Base-by-base conservation (phyloP, 148 eudicot genomes). In the Drosera capensis region DNA sequence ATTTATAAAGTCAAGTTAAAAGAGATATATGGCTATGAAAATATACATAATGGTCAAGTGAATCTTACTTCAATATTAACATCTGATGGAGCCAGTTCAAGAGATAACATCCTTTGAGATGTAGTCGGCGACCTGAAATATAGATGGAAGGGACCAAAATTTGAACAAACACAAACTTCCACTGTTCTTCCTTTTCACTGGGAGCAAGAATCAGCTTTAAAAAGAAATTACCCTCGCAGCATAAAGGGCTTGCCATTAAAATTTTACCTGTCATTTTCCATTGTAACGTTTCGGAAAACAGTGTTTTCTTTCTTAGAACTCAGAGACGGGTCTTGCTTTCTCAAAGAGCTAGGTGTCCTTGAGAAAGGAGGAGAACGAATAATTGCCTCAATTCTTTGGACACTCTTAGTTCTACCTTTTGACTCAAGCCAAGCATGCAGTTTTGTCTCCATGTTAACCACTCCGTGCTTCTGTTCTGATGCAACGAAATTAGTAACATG, bases 361-460 rank as follows among this genome's bases (percentile, higher is more conserved):
- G 44, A 30, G 19, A 35, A 37, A 54, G 59, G 57, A 19, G 85
- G 93, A 54, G 86, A 65, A 25, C 58, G 62, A n/a, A n/a, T n/a
- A 62, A 75, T 60, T 24, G 51, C 43, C 42, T 52, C 61, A 45
- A 40, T 20, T 58, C 59, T 71, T 28, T 67, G 84, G 44, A 58
- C 25, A 54, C 72, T 70, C 54, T 78, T 80, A n/a, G 71, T 47
- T 68, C 78, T 90, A 43, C 93, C 95, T 59, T 81, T 90, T 1
- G 95, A 90, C 55, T 84, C 93, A 40, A 80, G 82, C 99, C 99
- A 90, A 45, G 74, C 70, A 31, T 21, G 66, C 55, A 90, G 77
- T 62, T 80, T 84, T 5, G 80, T 82, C 60, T 80, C 95, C 95
- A 84, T 90, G 57, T 84, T n/a, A n/a, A n/a, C n/a, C n/a, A 86